Base-by-base conservation (phyloP, 192 early-diverging fungal species). In the Coemansia sp. region DNA sequence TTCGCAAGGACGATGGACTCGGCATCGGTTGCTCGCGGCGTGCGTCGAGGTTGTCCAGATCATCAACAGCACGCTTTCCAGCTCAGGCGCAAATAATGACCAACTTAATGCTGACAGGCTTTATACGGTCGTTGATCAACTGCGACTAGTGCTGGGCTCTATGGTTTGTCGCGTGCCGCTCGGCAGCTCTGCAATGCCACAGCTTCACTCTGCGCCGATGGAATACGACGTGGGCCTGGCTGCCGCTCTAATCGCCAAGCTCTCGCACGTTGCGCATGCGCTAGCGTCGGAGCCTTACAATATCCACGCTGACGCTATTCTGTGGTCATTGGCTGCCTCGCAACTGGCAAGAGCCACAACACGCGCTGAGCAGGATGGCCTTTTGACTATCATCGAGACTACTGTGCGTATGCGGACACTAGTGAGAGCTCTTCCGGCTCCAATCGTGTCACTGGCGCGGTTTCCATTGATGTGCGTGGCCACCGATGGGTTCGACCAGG, bases 381-480 rank as follows among this genome's bases (percentile, higher is more conserved):
- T 17, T 42, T 35, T 69, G 13, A 14, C 58, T 7, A 6, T 69
- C 16, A 49, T 69, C 55, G 46, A 63, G 17, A 35, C 42, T 3
- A 53, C 38, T 13, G 21, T 63, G 58, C 42, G 30, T 23, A 62
- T 4, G 2, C 47, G 39, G 37, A 9, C 26, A 4, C 7, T 63
- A 14, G 16, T 63, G 46, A 37, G 32, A 28, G 37, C 42, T 23
- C 37, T 69, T 6, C 68, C 68, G 4, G 23, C 13, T 9, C 43
- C 33, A 19, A n/a, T 53, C 7, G 23, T 23, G n/a, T 28, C 60
- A 30, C 32, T 69, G 43, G 68, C 68, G 17, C 68, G 68, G 2
- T 69, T 69, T 13, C 68, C 68, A 3, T 26, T 69, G 42, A 32
- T 69, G 60, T 69, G 44, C 40, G 47, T 69, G 11, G 68, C 68